A percentile compares a stretch with the other conserved stretches of the same genome.
Evolutionary conservation across 2,329 filamentous ascomycete species (phyloP).

Genomic region (Westerdykella ornata): DNA sequence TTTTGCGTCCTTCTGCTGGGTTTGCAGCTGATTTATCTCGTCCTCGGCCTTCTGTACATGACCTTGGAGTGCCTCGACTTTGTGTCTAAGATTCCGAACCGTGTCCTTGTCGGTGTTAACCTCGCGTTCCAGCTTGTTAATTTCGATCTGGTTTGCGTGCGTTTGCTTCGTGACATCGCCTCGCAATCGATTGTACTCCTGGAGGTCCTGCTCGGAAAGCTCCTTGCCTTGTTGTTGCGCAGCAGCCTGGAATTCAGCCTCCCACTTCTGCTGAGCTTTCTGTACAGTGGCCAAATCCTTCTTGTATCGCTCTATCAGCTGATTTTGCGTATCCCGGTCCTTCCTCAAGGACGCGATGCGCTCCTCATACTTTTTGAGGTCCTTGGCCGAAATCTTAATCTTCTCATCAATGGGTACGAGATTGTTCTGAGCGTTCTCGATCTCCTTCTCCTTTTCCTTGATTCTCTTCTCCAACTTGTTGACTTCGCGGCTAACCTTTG

Average conservation of each 20-base stretch:
- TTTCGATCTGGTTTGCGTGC: slow-evolving; percentile 70
- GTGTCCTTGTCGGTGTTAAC: slow-evolving; percentile 88
- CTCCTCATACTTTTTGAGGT: slow-evolving; percentile 60
- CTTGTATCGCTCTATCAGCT: slow-evolving; percentile 64
- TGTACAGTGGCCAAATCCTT: slow-evolving; percentile 79
- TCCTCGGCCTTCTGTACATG: slow-evolving; percentile 66
- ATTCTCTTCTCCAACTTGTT: slow-evolving; percentile 78
- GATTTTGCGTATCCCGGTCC: slow-evolving; percentile 66
- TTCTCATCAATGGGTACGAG: slow-evolving; percentile 91
- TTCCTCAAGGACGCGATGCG: slow-evolving; percentile 65
- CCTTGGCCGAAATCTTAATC: slow-evolving; percentile 64
- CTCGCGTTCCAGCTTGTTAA: slow-evolving; percentile 82
- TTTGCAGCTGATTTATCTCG: slow-evolving; percentile 62
- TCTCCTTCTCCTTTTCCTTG: slow-evolving; percentile 74
- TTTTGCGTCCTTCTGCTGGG: slow-evolving; percentile 60
- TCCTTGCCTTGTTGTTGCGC: slow-evolving; percentile 82
- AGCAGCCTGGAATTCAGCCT: slow-evolving; percentile 76
- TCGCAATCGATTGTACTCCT: slow-evolving; percentile 79
- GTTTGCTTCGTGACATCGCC: slow-evolving; percentile 79
- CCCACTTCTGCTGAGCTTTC: slow-evolving; percentile 82
- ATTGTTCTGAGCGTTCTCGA: slow-evolving; percentile 78
- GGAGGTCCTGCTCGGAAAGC: slow-evolving; percentile 76
- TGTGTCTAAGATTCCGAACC: slow-evolving; percentile 80
- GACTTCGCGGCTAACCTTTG: slow-evolving; percentile 67
- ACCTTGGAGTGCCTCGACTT: slow-evolving; percentile 71